Conservation (phyloP, 768 basidiomycete species). For the Macrolepiota albuminosa region DNA sequence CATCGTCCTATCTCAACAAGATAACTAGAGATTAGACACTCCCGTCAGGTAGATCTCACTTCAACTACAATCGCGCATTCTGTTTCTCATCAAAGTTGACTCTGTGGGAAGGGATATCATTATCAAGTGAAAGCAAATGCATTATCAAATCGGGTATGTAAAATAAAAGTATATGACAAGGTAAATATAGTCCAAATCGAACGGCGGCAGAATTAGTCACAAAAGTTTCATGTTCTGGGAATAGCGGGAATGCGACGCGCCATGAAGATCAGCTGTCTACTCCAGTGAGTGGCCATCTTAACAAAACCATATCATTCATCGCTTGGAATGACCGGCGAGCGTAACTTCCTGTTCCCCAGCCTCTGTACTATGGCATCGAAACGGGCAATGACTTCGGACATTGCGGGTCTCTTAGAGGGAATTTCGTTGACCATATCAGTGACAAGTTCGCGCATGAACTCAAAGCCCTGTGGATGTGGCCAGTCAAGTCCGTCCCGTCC, state of each 20-base stretch:
- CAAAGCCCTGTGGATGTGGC: conserved; percentile 10
- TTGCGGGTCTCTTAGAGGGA: conserved; percentile 26
- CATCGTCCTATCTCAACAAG: no score
- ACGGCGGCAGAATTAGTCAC: not conserved
- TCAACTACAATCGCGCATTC: no score
- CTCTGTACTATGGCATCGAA: conserved; percentile 16
- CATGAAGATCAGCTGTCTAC: not conserved
- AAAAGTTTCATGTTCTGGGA: not conserved
- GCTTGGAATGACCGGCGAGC: conserved; percentile 20
- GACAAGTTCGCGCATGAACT: conserved; percentile 15
- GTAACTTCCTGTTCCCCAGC: conserved; percentile 21
- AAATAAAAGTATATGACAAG: no score
- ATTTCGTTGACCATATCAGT: conserved; percentile 20
- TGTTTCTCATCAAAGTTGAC: no score
- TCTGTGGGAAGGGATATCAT: no score
- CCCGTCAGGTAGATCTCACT: no score
- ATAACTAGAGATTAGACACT: no score
- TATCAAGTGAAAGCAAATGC: no score
- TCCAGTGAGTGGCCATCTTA: not conserved
- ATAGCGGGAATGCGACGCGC: not conserved
- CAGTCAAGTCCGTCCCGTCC: conserved; percentile 1
- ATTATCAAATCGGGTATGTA: no score
- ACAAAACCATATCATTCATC: not conserved
- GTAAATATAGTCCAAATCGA: no score
- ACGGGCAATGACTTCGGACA: conserved; percentile 24